Percentiles rank a stretch among this genome's conserved stretches.
Conservation (phyloP, 768 basidiomycete genomes). For the Trametes elegans region DNA sequence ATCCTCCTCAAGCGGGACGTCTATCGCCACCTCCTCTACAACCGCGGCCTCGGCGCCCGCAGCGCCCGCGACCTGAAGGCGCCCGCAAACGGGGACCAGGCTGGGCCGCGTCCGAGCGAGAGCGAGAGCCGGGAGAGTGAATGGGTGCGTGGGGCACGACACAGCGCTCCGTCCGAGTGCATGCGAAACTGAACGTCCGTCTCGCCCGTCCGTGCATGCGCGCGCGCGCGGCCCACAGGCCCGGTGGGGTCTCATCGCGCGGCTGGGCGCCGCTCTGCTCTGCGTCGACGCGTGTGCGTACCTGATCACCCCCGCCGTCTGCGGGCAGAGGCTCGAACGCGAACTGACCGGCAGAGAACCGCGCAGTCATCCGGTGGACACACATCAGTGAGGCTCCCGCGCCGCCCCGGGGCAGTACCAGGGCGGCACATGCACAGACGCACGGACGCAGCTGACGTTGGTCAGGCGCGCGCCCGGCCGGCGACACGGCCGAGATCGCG, state of each 20-base stretch:
- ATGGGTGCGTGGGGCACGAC: too few relatives aligned
- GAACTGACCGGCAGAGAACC: not conserved
- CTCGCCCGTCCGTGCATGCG: not conserved
- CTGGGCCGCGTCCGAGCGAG: not conserved
- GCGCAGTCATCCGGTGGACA: conserved; percentile 74
- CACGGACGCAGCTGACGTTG: conserved; percentile 3
- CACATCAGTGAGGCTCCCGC: conserved; percentile 50
- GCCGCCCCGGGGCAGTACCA: not conserved
- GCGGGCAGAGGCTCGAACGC: not conserved
- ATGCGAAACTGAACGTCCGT: not conserved
- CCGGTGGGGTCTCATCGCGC: conserved; percentile 58
- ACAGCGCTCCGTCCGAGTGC: too few relatives aligned
- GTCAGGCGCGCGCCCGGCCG: conserved; percentile 12
- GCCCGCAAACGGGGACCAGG: conserved; percentile 1
- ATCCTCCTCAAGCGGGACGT: conserved; percentile 81
- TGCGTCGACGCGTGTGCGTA: conserved; percentile 71
- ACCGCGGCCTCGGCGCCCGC: conserved; percentile 67
- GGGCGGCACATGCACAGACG: too few relatives aligned
- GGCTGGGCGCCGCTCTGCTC: conserved; percentile 57
- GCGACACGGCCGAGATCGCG: conserved; percentile 13
- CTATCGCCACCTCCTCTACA: conserved; percentile 79
- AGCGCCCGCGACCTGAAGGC: conserved; percentile 32
- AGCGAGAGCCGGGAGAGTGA: too few relatives aligned
- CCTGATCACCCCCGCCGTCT: not conserved
- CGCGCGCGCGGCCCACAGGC: too few relatives aligned